phyloP scores from a whole-genome alignment of 2,329 filamentous ascomycete genomes.

The Elsinoe ampelina region DNA sequence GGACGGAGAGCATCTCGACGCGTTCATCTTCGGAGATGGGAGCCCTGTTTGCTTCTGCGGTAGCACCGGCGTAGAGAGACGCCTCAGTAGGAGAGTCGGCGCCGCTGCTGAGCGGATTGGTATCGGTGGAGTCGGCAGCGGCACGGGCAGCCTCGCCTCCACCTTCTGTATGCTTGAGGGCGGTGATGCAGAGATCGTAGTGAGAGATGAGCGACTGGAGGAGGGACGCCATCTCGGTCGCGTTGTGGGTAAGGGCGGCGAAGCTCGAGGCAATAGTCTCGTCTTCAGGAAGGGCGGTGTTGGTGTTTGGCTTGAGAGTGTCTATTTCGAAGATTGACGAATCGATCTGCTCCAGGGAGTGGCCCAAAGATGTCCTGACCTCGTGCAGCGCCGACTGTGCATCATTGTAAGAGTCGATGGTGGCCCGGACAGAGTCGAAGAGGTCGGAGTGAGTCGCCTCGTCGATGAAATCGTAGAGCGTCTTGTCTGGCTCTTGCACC shows the following conservation, averaged over 20 bases:
- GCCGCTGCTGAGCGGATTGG: conserved; percentile 19
- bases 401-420: conserved; percentile 62
- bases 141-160: conserved; percentile 39
- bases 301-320: conserved; percentile 21
- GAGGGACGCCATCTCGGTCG: conserved; percentile 71
- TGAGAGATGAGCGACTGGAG: conserved; percentile 75
- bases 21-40: conserved; percentile 68
- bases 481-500: conserved; percentile 40
- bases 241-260: conserved; percentile 56
- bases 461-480: conserved; percentile 67
- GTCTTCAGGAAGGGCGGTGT: conserved; percentile 22
- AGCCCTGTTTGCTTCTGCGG: conserved; percentile 34
- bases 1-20: conserved; percentile 71
- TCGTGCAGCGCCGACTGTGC: conserved; percentile 49
- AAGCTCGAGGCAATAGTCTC: conserved; percentile 40
- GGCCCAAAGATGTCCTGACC: conserved; percentile 59
- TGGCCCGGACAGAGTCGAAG: conserved; percentile 56
- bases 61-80: conserved; percentile 46
- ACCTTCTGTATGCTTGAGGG: conserved; percentile 76
- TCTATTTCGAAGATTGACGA: conserved; percentile 9
- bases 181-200: conserved; percentile 87
- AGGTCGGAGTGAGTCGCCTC: conserved; percentile 59
- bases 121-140: conserved; percentile 19
- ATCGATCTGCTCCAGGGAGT: conserved; percentile 55
- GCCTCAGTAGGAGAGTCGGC: conserved; percentile 51